A percentile compares a stretch with the other conserved stretches of the same genome.
phyloP scores from a whole-genome alignment of 2,329 filamentous ascomycete genomes.

The Tolypocladium capitatum region DNA sequence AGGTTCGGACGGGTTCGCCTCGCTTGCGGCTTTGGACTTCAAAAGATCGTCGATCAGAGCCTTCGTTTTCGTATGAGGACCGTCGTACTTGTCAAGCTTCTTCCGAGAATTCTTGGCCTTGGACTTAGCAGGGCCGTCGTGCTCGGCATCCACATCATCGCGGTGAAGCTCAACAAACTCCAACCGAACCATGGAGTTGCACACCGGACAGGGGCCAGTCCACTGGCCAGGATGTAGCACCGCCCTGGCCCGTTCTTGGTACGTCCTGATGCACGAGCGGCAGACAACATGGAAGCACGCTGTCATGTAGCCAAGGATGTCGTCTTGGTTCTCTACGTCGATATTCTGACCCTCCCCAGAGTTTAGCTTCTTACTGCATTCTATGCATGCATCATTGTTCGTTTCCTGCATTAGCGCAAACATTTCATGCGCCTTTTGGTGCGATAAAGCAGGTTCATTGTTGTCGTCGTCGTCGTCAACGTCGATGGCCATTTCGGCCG shows the following conservation, averaged over 20 bases:
- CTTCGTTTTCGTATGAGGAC: constrained; percentile 84
- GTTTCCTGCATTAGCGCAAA: constrained; percentile 75
- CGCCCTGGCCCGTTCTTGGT: constrained; percentile 38
- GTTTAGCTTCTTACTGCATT: constrained; percentile 54
- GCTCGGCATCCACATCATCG: constrained; percentile 42
- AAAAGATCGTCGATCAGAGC: constrained; percentile 67
- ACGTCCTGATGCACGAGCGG: constrained; percentile 51
- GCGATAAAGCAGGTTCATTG: constrained; percentile 42
- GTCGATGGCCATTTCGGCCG: constrained; percentile 76
- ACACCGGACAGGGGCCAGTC: constrained; percentile 52
- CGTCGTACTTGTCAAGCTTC: constrained; percentile 59
- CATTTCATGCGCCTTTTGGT: constrained; percentile 72
- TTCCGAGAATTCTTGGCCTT: constrained; percentile 25
- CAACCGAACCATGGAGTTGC: constrained; percentile 48
- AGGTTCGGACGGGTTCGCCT: constrained; percentile 45
- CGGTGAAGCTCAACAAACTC: constrained; percentile 57
- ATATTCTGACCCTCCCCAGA: constrained; percentile 40
- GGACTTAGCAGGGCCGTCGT: constrained; percentile 34
- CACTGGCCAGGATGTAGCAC: constrained; percentile 21
- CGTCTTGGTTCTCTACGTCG: constrained; percentile 44
- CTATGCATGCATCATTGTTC: constrained; percentile 58
- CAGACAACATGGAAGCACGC: constrained; percentile 83
- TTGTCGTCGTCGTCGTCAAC: constrained; percentile 66
- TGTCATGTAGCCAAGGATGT: constrained; percentile 66
- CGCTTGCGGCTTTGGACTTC: constrained; percentile 48